Evolutionary conservation across 23 red algal species (phyloP), one percentile per base, ranked within the genome.

Genomic region (Cyanidium caldarium): DNA sequence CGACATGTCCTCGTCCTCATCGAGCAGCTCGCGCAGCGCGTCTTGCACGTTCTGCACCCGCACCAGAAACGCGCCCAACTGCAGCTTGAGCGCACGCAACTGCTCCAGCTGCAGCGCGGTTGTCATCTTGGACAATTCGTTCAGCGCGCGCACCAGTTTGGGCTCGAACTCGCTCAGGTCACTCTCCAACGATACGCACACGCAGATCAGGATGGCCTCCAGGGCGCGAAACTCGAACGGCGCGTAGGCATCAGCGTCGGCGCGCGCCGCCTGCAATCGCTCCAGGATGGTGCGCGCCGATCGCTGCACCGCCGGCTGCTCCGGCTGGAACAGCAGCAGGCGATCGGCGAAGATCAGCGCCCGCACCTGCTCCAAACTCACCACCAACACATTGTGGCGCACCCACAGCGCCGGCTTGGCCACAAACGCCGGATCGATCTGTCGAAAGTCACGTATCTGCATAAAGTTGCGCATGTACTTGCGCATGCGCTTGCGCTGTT

Each of bases 401-500:
- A 92, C 86, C 86, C 86, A 92, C 25, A 92, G 56, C 41, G 86
- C 79, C 33, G 86, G 78, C 71, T 92, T 92, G 26, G 79, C 75
- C 15, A 38, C 42, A 37, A 92, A 92, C 16, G 78, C 80, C 66
- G 86, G 86, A 44, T 92, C 86, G 14, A 92, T 79, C 58, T 92
- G 86, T 5, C 86, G 79, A 38, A 92, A 74, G 67, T 92, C 86
- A 12, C 86, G 86, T 14, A 61, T 61, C 51, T 61, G 51, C 10
- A 61, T 16, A 28, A 61, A 61, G 23, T 61, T 61, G 3, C 31
- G 51, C 21, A 16, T 21, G 21, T 61, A 28, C 31, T 61, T 5
- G 21, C 21, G 51, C 7, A 61, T 61, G 10, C 51, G 51, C 51
- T 61, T 61, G 7, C 31, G 51, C 7, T 28, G 51, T 5, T 28